A percentile compares a stretch with the other conserved stretches of the same genome.
phyloP scores from a whole-genome alignment of 108 stramenopile species.

The Fragilaria radians region DNA sequence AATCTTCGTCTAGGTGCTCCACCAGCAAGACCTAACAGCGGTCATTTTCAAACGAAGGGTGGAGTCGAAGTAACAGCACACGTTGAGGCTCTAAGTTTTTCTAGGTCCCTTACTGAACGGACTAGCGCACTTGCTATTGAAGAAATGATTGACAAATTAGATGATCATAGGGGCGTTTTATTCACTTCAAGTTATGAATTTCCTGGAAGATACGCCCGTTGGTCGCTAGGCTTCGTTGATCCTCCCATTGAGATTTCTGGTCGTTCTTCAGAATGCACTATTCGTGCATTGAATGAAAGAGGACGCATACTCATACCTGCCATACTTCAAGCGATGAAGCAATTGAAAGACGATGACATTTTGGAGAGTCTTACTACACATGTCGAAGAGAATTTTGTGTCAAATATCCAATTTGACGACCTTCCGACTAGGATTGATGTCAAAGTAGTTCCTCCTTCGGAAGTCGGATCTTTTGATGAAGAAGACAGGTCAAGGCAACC shows the following conservation, averaged over 20 bases:
- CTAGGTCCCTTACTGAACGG: slow-evolving; percentile 11
- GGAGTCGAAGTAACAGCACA: slow-evolving; percentile 82
- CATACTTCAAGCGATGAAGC: slow-evolving; percentile 70
- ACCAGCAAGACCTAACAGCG: slow-evolving; percentile 63
- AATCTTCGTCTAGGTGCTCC: slow-evolving; percentile 75
- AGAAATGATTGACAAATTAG: slow-evolving; percentile 76
- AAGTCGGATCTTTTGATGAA: slow-evolving; percentile 84
- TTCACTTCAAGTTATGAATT: slow-evolving; percentile 91
- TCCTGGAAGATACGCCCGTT: slow-evolving; percentile 92
- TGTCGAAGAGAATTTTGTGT: slow-evolving; percentile 21
- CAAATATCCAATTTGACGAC: slow-evolving; percentile 1
- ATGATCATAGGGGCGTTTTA: slow-evolving; percentile 78
- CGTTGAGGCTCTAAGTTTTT: slow-evolving; percentile 48
- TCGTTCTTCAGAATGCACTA: slow-evolving; percentile 68
- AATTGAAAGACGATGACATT: slow-evolving; percentile 39
- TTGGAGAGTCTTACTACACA: slow-evolving; percentile 28
- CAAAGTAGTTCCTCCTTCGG: slow-evolving; percentile 60
- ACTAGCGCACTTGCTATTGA: slow-evolving; percentile 59
- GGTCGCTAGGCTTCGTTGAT: slow-evolving; percentile 91
- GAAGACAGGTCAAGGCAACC: slow-evolving; percentile 92
- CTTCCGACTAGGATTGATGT: slow-evolving; percentile 37
- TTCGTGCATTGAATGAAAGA: slow-evolving; percentile 78
- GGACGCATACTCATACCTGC: slow-evolving; percentile 76
- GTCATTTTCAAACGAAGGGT: slow-evolving; percentile 77
- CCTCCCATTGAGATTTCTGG: slow-evolving; percentile 90